phyloP scores from a whole-genome alignment of 345 rosid genomes.

The Physaria fendleri region DNA sequence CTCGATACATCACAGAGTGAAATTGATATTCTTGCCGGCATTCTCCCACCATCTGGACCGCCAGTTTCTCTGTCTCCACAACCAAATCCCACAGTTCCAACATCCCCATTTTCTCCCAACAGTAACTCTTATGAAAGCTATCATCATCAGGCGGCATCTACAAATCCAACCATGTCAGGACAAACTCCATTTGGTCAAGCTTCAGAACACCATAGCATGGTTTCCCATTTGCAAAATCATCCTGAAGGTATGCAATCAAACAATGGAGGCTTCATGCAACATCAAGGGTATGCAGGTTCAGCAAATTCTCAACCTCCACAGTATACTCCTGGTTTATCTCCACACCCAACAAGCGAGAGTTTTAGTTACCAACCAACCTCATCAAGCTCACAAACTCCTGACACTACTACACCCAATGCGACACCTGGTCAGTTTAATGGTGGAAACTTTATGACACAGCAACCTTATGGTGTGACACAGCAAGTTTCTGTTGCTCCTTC shows the following conservation, averaged over 20 bases:
- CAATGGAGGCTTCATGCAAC: no score
- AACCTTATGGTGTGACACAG: no score
- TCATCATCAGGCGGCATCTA: constrained; percentile 5
- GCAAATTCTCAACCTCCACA: no score
- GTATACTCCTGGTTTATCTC: no score
- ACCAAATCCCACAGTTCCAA: constrained; percentile 34
- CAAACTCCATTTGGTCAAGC: constrained; percentile 36
- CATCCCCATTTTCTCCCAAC: constrained; percentile 22
- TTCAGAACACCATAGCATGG: constrained; percentile 28
- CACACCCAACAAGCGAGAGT: no score
- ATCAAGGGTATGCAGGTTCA: no score
- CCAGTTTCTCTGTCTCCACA: constrained; percentile 32
- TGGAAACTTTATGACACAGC: constrained; percentile 11
- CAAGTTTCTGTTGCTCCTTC: constrained; percentile 13
- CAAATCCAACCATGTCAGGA: constrained; percentile 23
- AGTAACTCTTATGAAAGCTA: constrained; percentile 10
- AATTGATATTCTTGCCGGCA: constrained; percentile 77
- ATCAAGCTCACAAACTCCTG: constrained; percentile 14
- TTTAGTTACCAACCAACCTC: constrained; percentile 11
- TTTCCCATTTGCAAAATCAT: constrained; percentile 38
- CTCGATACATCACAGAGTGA: constrained; percentile 41
- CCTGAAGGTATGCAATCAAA: no score
- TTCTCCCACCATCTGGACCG: constrained; percentile 73
- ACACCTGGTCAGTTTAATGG: constrained; percentile 16
- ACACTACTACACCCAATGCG: constrained; percentile 11